Conservation (phyloP, 208 protist genomes). For the Spongospora subterranea region DNA sequence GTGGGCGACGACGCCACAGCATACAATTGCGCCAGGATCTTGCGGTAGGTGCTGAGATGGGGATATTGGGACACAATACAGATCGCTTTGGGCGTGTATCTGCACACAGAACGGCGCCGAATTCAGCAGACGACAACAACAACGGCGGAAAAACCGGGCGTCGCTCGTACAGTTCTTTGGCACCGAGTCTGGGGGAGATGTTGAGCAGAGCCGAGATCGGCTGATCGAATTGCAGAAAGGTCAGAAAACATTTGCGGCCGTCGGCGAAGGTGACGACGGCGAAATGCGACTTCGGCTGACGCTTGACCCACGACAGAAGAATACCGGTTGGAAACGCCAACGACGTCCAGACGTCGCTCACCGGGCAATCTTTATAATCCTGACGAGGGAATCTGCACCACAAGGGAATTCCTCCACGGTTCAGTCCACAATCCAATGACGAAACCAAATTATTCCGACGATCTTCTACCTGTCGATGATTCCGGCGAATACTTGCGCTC, state of each 20-base stretch:
- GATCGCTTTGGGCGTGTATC: conserved; percentile 52
- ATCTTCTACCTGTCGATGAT: conserved; percentile 40
- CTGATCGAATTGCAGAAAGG: conserved; percentile 52
- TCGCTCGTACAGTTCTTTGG: conserved; percentile 12
- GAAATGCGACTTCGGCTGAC: conserved; percentile 51
- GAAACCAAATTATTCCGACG: background rate
- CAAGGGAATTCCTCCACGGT: too few relatives aligned
- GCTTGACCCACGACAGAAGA: conserved; percentile 5
- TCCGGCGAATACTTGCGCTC: conserved; percentile 38
- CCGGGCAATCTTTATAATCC: conserved; percentile 51
- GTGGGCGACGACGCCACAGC: background rate
- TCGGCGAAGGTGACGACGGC: conserved; percentile 43
- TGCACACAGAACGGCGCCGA: too few relatives aligned
- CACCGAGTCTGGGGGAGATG: background rate
- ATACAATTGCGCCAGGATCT: conserved; percentile 48
- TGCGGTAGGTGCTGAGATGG: background rate
- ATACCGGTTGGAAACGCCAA: conserved; percentile 50
- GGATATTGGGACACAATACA: conserved; percentile 37
- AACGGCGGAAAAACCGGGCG: background rate
- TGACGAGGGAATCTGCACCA: background rate
- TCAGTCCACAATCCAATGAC: background rate
- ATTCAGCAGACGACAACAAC: background rate
- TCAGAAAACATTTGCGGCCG: conserved; percentile 51
- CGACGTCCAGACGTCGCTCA: conserved; percentile 43
- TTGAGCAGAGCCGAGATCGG: conserved; percentile 17